Evolutionary conservation across 1,139 yeast genomes (phyloP), one percentile per base, ranked within the genome.

Genomic region (Eremothecium sinecaudum): DNA sequence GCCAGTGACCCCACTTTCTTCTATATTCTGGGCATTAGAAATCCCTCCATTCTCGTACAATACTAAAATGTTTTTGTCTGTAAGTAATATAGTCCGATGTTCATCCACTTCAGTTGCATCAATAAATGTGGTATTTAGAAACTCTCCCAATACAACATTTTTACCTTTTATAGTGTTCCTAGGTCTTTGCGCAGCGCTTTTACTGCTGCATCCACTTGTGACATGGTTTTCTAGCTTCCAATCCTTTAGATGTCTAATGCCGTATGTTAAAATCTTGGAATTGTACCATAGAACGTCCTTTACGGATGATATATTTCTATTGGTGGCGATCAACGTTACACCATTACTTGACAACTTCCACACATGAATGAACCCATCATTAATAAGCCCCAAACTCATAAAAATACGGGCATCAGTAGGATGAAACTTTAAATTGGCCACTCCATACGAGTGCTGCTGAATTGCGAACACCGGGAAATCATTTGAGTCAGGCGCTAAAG

Each of bases 371-470:
- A 35, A 35, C 3, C 38, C 38, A 24, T 35, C 38, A 15, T 35
- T 35, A n/a, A 35, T 35, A 11, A 31, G 20, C 2, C 38, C 38
- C 11, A 35, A 32, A 24, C 38, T 35, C 24, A 31, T 22, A 16
- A 35, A 35, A 12, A 35, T 28, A 10, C 32, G 18, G 5, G 33
- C 18, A 16, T 35, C 38, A n/a, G 33, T 24, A 2, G 38, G 38
- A 16, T 35, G 38, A 20, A 35, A 35, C 20, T 35, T 26, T 25
- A 35, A 35, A 13, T 35, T 31, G 10, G 38, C 24, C 20, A 35
- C 34, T 4, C 38, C 38, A 18, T 20, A 35, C n/a, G 33, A 28
- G 16, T 35, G 38, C 17, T 35, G 38, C 23, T 35, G 38, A 6
- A 35, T 32, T 12, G 31, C 38, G 16, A 35, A 35, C 13, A 31